A percentile compares a stretch with the other conserved stretches of the same genome.
These are phyloP conservation scores for Monilinia polystroma DNA, from an alignment of 2,329 filamentous ascomycete genomes.

Conservation along the genomic window DNA sequence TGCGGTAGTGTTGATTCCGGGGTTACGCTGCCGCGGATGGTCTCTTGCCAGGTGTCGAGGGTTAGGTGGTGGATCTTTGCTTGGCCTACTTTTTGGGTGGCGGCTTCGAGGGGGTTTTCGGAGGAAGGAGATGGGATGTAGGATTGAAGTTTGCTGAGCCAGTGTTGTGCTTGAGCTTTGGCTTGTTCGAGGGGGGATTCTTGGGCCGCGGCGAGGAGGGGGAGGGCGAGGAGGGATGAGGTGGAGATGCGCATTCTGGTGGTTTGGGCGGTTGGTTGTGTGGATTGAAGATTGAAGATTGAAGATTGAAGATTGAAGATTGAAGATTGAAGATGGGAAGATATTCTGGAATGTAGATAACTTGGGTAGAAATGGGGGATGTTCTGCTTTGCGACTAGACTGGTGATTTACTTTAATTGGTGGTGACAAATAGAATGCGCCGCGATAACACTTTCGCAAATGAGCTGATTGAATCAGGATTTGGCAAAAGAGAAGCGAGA, in stretches of 20 bases:
- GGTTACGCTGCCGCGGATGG: slow-evolving; percentile 61
- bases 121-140: slow-evolving; percentile 50
- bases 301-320: background rate
- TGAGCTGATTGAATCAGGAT: background rate
- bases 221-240: slow-evolving; percentile 53
- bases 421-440: slow-evolving; percentile 17
- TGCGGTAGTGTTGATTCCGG: slow-evolving; percentile 58
- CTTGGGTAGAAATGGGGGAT: too few relatives aligned
- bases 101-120: slow-evolving; percentile 43
- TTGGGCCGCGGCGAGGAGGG: slow-evolving; percentile 54
- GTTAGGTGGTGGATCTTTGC: slow-evolving; percentile 58
- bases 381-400: slow-evolving; percentile 15
- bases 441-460: slow-evolving; percentile 12
- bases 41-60: slow-evolving; percentile 68
- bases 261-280: background rate
- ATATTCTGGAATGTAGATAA: background rate
- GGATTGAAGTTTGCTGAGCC: slow-evolving; percentile 60
- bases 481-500: background rate
- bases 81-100: slow-evolving; percentile 51
- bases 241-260: slow-evolving; percentile 57
- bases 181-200: slow-evolving; percentile 55
- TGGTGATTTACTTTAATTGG: background rate
- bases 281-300: background rate
- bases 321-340: background rate
- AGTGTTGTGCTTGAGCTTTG: slow-evolving; percentile 61